phyloP scores from a whole-genome alignment of 768 basidiomycete genomes.

The Hericium coralloides region DNA sequence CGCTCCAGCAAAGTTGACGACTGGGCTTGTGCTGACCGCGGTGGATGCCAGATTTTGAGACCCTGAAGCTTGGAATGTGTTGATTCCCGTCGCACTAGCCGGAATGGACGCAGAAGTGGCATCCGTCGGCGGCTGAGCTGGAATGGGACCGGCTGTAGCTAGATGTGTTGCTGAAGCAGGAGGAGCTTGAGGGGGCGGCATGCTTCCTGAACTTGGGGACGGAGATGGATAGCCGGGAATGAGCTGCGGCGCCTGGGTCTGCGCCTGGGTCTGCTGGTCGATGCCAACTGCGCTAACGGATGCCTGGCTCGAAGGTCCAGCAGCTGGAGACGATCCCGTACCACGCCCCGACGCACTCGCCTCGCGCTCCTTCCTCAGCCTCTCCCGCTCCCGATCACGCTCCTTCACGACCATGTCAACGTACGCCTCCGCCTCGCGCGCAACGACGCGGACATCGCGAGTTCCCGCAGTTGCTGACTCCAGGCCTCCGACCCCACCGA shows the following conservation, averaged over 20 bases:
- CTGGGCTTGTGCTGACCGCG: neutral
- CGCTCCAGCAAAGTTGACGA: neutral
- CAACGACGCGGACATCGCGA: constrained; percentile 39
- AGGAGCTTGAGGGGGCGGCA: neutral
- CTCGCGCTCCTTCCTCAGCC: constrained; percentile 60
- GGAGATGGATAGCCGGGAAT: constrained; percentile 45
- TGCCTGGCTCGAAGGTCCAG: constrained; percentile 5
- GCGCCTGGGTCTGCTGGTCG: constrained; percentile 15
- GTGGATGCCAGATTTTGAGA: neutral
- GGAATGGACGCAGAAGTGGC: neutral
- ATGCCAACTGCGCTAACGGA: neutral
- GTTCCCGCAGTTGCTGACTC: constrained; percentile 24
- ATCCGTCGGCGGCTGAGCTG: neutral
- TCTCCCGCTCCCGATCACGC: constrained; percentile 68
- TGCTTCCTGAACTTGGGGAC: constrained; percentile 18
- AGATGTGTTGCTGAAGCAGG: neutral
- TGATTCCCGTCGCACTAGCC: neutral
- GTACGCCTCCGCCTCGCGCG: constrained; percentile 55
- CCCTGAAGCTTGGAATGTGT: neutral
- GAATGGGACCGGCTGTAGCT: neutral
- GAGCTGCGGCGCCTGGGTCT: constrained; percentile 18
- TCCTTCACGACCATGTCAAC: constrained; percentile 72
- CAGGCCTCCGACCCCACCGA: constrained; percentile 22
- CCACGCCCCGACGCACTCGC: constrained; percentile 18
- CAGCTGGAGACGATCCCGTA: neutral